phyloP scores from a whole-genome alignment of 305 asterid genomes.

The Salvia sclarea region DNA sequence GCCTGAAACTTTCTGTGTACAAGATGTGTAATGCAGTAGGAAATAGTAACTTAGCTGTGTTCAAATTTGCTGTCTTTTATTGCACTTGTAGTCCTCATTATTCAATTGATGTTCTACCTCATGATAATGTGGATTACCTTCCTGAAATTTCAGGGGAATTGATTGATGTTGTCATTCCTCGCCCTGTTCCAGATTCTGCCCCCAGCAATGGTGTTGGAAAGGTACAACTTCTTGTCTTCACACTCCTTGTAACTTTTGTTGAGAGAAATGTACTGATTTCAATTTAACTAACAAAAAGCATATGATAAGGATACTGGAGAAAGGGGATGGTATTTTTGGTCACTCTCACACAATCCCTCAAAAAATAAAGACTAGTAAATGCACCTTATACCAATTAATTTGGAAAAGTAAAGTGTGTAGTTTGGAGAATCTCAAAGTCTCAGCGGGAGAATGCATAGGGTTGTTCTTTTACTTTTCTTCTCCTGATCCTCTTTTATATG shows the following conservation, averaged over 20 bases:
- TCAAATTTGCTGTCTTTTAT: conserved; percentile 2
- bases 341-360: background rate
- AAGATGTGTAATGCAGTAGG: background rate
- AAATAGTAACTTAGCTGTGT: conserved; percentile 1
- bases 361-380: background rate
- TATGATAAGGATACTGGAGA: background rate
- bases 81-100: background rate
- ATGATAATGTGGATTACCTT: background rate
- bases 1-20: background rate
- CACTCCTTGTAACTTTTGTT: background rate
- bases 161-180: conserved; percentile 57
- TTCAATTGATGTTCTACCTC: background rate
- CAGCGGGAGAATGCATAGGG: background rate
- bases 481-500: background rate
- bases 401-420: background rate
- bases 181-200: conserved; percentile 43
- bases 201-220: conserved; percentile 44
- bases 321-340: background rate
- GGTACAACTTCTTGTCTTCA: conserved; percentile 30
- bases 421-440: background rate
- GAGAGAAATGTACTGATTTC: background rate
- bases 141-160: conserved; percentile 51
- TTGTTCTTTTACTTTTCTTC: background rate
- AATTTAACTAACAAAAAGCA: background rate
- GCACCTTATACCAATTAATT: background rate